Percentiles rank a stretch among this genome's conserved stretches.
phyloP scores from a whole-genome alignment of 495 filamentous ascomycete genomes.

The Arthonia radiata region DNA sequence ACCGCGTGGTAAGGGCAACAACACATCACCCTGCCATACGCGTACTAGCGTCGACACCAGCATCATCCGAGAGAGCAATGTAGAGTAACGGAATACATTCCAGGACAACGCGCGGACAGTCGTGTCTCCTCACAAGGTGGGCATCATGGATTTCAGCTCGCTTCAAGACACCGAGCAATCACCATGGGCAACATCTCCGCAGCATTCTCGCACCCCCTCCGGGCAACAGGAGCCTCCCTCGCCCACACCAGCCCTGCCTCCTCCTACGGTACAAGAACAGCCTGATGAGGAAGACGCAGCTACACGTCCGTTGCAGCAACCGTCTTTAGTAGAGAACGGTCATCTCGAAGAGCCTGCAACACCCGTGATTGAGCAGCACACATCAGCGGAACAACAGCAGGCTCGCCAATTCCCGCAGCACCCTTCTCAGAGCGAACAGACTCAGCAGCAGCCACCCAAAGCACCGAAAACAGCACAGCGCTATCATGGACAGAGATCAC shows the following conservation, averaged over 20 bases:
- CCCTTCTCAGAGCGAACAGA: slow-evolving; percentile 21
- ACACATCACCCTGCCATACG: too few species aligned
- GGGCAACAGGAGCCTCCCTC: slow-evolving; percentile 4
- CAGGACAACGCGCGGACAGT: too few species aligned
- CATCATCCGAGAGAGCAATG: too few species aligned
- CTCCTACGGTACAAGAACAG: slow-evolving; percentile 19
- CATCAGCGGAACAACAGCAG: slow-evolving; percentile 20
- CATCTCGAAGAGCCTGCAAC: slow-evolving; percentile 1
- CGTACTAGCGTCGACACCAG: too few species aligned
- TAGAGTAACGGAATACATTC: too few species aligned
- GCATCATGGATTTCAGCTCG: too few species aligned
- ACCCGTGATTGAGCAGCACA: slow-evolving; percentile 13
- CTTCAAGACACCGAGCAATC: too few species aligned
- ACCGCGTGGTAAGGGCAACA: too few species aligned
- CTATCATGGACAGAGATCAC: slow-evolving; percentile 16
- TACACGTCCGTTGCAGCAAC: too few species aligned
- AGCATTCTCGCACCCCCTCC: slow-evolving; percentile 31
- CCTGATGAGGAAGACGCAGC: too few species aligned
- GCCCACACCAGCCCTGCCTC: slow-evolving; percentile 5
- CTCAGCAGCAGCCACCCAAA: slow-evolving; percentile 17
- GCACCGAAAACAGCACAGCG: slow-evolving; percentile 14
- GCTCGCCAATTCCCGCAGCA: too few species aligned
- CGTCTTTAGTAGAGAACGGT: slow-evolving; percentile 2
- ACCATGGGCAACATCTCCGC: slow-evolving; percentile 60
- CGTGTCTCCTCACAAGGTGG: too few species aligned